Percentiles rank a stretch among this genome's conserved stretches.
phyloP scores from a whole-genome alignment of 768 basidiomycete species.

The Trametes cinnabarina region DNA sequence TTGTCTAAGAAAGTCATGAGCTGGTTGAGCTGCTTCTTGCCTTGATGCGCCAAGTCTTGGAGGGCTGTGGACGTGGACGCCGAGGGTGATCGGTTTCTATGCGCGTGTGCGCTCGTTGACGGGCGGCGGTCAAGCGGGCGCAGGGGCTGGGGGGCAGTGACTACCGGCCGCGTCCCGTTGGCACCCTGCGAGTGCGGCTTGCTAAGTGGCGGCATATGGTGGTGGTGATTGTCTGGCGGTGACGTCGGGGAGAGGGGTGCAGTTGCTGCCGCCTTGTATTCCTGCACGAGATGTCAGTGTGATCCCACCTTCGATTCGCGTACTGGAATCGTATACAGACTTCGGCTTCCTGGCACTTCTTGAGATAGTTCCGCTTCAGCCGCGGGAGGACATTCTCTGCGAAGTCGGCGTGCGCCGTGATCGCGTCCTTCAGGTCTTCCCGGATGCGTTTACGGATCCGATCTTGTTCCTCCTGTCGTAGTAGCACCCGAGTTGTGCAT shows the following conservation, averaged over 20 bases:
- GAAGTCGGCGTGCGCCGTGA: conserved; percentile 75
- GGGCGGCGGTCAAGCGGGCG: conserved; percentile 74
- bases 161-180: conserved; percentile 51
- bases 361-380: conserved; percentile 74
- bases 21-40: conserved; percentile 84
- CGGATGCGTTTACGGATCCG: conserved; percentile 89
- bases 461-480: conserved; percentile 77
- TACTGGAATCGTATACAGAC: conserved; percentile 37
- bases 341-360: conserved; percentile 87
- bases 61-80: conserved; percentile 81
- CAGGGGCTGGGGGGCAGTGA: conserved; percentile 71
- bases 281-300: conserved; percentile 40
- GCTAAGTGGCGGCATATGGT: conserved; percentile 35
- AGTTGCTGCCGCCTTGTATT: conserved; percentile 58
- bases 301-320: neutral
- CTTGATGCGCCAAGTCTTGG: conserved; percentile 86
- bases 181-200: conserved; percentile 34
- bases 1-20: conserved; percentile 85
- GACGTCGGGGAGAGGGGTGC: conserved; percentile 37
- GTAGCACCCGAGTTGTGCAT: neutral
- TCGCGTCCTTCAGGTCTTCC: conserved; percentile 83
- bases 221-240: conserved; percentile 26
- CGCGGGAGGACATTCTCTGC: conserved; percentile 77
- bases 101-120: conserved; percentile 53
- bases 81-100: conserved; percentile 57